Conservation (phyloP, 208 protist species). For the Acanthamoeba divionensis region DNA sequence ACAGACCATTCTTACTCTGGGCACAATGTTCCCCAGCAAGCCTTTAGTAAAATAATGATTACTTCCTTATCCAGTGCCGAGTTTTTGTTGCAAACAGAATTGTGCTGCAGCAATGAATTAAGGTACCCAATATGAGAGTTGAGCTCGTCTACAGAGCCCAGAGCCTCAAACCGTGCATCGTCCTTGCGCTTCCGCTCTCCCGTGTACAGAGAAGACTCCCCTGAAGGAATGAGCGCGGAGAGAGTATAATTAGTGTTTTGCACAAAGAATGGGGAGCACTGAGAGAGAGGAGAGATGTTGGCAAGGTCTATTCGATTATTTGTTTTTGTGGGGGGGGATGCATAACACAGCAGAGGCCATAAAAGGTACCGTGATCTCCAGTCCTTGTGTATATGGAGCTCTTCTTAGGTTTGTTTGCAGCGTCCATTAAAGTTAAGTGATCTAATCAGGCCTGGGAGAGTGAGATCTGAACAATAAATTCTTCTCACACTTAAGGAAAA, state of each 20-base stretch:
- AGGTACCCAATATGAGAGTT: conserved; percentile 61
- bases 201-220: conserved; percentile 56
- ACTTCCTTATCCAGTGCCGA: background rate
- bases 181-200: conserved; percentile 63
- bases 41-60: background rate
- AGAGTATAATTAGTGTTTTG: background rate
- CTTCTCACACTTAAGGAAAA: too few relatives aligned
- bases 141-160: conserved; percentile 68
- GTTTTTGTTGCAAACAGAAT: background rate
- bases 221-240: background rate
- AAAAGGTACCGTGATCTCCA: conserved; percentile 63
- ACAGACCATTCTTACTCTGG: conserved; percentile 45
- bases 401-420: too few relatives aligned
- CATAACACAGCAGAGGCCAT: background rate
- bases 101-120: background rate
- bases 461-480: too few relatives aligned
- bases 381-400: conserved; percentile 67
- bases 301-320: too few relatives aligned
- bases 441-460: too few relatives aligned
- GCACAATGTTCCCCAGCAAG: conserved; percentile 37
- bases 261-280: background rate
- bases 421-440: too few relatives aligned
- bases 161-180: conserved; percentile 62
- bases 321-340: too few relatives aligned
- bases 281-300: too few relatives aligned